These are phyloP conservation scores for Craterostigma plantagineum DNA, from an alignment of 257 asterid species.

Conservation along the genomic window DNA sequence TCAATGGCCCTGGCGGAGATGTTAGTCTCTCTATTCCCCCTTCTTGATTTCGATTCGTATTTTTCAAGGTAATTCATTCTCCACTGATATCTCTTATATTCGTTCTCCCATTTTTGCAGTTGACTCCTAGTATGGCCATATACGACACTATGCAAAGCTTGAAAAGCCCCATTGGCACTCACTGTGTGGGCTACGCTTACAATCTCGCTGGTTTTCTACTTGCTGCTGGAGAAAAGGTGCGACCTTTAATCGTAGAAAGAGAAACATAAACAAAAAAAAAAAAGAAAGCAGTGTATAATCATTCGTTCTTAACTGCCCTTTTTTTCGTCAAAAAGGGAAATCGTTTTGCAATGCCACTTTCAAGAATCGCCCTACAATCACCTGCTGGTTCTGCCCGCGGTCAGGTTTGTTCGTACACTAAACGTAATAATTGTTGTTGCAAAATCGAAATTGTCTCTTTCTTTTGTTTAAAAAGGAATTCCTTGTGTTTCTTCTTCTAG, in stretches of 20 bases:
- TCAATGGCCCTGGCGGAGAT: conserved; percentile 94
- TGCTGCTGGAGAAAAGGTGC: conserved; percentile 95
- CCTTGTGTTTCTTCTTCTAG: background rate
- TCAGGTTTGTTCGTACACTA: background rate
- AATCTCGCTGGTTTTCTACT: conserved; percentile 71
- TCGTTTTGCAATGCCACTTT: background rate
- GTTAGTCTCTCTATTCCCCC: conserved; percentile 35
- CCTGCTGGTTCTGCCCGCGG: background rate
- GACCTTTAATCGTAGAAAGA: no score
- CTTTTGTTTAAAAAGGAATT: no score
- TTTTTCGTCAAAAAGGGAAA: background rate
- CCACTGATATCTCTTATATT: background rate
- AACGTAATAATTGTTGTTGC: no score
- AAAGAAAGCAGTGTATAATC: no score
- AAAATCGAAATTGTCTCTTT: no score
- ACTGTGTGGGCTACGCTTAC: conserved; percentile 65
- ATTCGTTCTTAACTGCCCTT: no score
- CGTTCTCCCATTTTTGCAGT: no score
- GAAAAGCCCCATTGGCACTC: conserved; percentile 71
- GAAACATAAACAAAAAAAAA: no score
- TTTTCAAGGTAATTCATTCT: background rate
- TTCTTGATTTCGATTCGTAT: background rate
- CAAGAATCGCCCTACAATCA: background rate
- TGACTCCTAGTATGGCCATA: conserved; percentile 84
- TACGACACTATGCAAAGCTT: conserved; percentile 94